A percentile compares a stretch with the other conserved stretches of the same genome.
Evolutionary conservation across 306 rosid genomes (phyloP).

Genomic region (Psophocarpus tetragonolobus): DNA sequence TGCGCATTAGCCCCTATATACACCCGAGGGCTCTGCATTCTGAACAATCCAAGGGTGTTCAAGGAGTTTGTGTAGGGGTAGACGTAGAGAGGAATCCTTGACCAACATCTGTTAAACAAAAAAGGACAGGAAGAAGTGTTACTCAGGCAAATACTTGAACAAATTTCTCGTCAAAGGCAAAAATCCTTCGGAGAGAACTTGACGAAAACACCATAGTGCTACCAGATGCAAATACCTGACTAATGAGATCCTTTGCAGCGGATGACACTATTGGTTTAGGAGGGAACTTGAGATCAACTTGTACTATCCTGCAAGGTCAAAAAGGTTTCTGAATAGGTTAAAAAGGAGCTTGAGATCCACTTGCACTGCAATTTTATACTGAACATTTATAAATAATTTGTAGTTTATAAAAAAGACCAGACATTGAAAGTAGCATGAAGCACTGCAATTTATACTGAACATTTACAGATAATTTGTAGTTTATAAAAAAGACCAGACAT

Average conservation of each 20-base stretch:
- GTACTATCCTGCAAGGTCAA: constrained; percentile 67
- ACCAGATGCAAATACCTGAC: constrained; percentile 62
- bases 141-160: constrained; percentile 13
- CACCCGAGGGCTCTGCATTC: constrained; percentile 93
- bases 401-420: not conserved
- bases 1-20: constrained; percentile 56
- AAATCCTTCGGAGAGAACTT: not conserved
- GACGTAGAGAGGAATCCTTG: constrained; percentile 80
- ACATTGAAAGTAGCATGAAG: not conserved
- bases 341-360: constrained; percentile 84
- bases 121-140: not conserved
- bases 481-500: not conserved
- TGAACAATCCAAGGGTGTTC: constrained; percentile 98
- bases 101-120: constrained; percentile 74
- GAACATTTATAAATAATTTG: not conserved
- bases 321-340: too few relatives aligned
- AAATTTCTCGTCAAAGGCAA: constrained; percentile 2
- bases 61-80: constrained; percentile 86
- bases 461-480: not conserved
- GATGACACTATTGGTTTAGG: constrained; percentile 88
- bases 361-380: constrained; percentile 41
- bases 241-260: constrained; percentile 89
- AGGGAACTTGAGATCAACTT: constrained; percentile 96
- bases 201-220: not conserved
- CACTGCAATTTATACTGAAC: constrained; percentile 15